Evolutionary conservation across 805 yeast species (phyloP).

Genomic region (Yamadazyma philogaea): DNA sequence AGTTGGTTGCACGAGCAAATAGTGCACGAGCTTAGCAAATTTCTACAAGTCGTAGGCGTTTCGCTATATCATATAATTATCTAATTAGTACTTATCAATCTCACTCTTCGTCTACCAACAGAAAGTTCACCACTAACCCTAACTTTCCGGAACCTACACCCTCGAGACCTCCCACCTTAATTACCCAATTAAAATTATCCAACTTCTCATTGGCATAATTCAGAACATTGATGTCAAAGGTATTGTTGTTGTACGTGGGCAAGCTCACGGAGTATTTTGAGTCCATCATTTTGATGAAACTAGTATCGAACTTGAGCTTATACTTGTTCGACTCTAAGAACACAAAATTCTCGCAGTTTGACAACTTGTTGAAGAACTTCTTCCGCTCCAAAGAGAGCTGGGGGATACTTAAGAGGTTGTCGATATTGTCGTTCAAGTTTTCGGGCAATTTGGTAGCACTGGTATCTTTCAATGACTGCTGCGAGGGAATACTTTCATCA

Average conservation of each 20-base stretch:
- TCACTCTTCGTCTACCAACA: constrained; percentile 30
- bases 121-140: constrained; percentile 38
- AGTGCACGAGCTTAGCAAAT: no score
- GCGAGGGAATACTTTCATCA: constrained; percentile 15
- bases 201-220: constrained; percentile 42
- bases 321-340: constrained; percentile 41
- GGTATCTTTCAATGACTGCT: constrained; percentile 9
- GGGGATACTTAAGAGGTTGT: constrained; percentile 26
- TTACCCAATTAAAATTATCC: constrained; percentile 45
- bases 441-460: constrained; percentile 19
- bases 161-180: constrained; percentile 36
- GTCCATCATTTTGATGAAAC: constrained; percentile 48
- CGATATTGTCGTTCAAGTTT: constrained; percentile 22
- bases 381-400: constrained; percentile 33
- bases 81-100: not conserved
- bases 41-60: no score
- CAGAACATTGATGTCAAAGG: constrained; percentile 43
- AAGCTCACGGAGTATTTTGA: constrained; percentile 49
- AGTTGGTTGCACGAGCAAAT: no score
- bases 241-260: constrained; percentile 45
- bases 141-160: constrained; percentile 29
- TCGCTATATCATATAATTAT: no score
- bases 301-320: constrained; percentile 53
- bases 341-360: constrained; percentile 37
- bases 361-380: constrained; percentile 39